Conservation (phyloP, 805 yeast species). For the Zygosaccharomyces bisporus region DNA sequence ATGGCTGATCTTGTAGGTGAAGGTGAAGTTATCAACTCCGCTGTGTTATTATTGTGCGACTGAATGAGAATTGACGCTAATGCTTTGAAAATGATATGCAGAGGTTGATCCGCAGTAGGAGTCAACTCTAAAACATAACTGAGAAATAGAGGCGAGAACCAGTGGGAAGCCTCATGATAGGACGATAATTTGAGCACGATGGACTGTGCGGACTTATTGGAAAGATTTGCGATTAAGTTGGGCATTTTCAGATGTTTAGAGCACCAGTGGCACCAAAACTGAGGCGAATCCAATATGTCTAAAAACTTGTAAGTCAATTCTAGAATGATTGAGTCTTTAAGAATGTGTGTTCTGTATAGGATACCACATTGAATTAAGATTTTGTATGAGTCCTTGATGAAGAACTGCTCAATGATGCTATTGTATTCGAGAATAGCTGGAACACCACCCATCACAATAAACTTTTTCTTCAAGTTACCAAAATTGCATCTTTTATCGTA, state of each 20-base stretch:
- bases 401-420: slow-evolving; percentile 16
- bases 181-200: slow-evolving; percentile 26
- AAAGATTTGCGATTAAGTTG: slow-evolving; percentile 12
- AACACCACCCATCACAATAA: slow-evolving; percentile 29
- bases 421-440: slow-evolving; percentile 16
- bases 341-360: slow-evolving; percentile 18
- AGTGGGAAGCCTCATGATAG: slow-evolving; percentile 13
- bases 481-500: slow-evolving; percentile 23
- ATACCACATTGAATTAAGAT: slow-evolving; percentile 29
- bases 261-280: slow-evolving; percentile 33
- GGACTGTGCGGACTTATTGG: slow-evolving; percentile 24
- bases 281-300: slow-evolving; percentile 20
- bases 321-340: slow-evolving; percentile 19
- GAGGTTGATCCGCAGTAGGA: slow-evolving; percentile 13
- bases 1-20: slow-evolving; percentile 11
- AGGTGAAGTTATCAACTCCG: slow-evolving; percentile 12
- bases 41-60: slow-evolving; percentile 8
- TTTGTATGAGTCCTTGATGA: slow-evolving; percentile 15
- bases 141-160: slow-evolving; percentile 21
- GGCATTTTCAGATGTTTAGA: slow-evolving; percentile 16
- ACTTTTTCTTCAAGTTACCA: slow-evolving; percentile 20
- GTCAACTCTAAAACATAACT: slow-evolving; percentile 3
- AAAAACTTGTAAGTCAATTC: slow-evolving; percentile 24
- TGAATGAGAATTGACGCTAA: slow-evolving; percentile 22
- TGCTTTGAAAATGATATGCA: slow-evolving; percentile 27